Percentiles rank a stretch among this genome's conserved stretches.
phyloP scores from a whole-genome alignment of 2,329 filamentous ascomycete genomes.

The Chaetothyriales sp. region DNA sequence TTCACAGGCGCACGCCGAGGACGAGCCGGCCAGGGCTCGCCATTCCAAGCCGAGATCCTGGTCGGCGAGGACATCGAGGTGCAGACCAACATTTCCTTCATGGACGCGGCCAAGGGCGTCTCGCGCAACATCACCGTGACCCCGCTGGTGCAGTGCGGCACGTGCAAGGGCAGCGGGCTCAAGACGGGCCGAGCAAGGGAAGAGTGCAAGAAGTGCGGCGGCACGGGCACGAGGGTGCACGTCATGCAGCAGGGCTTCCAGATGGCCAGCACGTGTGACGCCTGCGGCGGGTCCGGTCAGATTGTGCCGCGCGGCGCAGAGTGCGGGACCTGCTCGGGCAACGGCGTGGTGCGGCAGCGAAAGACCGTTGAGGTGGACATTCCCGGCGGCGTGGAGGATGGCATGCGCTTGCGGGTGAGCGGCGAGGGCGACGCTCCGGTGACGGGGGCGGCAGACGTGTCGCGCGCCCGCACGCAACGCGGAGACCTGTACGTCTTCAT shows the following conservation, averaged over 20 bases:
- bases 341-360: conserved; percentile 69
- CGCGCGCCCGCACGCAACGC: conserved; percentile 50
- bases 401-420: conserved; percentile 75
- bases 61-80: conserved; percentile 96
- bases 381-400: conserved; percentile 88
- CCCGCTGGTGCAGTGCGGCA: conserved; percentile 66
- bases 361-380: conserved; percentile 83
- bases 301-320: conserved; percentile 66
- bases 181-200: conserved; percentile 64
- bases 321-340: conserved; percentile 65
- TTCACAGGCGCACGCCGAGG: conserved; percentile 57
- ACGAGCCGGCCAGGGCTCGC: conserved; percentile 40
- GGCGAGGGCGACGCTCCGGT: conserved; percentile 78
- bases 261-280: conserved; percentile 76
- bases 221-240: conserved; percentile 75
- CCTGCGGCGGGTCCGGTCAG: conserved; percentile 67
- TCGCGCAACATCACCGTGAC: conserved; percentile 78
- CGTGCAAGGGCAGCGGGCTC: conserved; percentile 70
- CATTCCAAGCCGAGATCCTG: conserved; percentile 58
- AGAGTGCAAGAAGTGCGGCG: conserved; percentile 67
- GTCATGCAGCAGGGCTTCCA: conserved; percentile 89
- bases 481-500: conserved; percentile 90
- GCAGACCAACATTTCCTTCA: conserved; percentile 82
- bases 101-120: conserved; percentile 87
- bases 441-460: conserved; percentile 54